Evolutionary conservation across 75 land plant genomes (phyloP), one percentile per base, ranked within the genome.

Genomic region (Pinus albicaulis): DNA sequence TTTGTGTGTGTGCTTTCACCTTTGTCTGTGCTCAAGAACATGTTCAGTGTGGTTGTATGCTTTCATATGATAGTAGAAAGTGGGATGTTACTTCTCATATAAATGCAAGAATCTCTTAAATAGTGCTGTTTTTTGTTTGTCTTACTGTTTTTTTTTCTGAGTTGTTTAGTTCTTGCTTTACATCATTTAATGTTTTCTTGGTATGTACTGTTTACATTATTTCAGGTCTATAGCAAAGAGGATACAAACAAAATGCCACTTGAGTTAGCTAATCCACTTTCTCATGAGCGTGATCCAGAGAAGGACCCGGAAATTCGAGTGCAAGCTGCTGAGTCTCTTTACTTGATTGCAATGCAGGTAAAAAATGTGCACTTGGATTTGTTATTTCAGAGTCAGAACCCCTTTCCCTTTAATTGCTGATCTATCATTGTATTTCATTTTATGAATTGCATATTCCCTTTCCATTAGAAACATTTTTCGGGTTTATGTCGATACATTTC

Each of bases 161-260:
- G 22, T 38, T 10, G 19, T 31, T 66, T 66, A 41, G 38, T 22
- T 66, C 71, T 19, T 55, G 17, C 14, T 72, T 12, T 22, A 72
- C 6, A 44, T 44, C 8, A 44, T 44, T 44, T 44, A 44, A 44
- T 44, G 48, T 44, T 44, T 44, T 7, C 48, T 5, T 41, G 44
- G 44, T 41, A 41, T 41, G 44, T 41, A 41, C 44, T 6, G 44
- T 5, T 41, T 12, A 23, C 28, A n/a, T 23, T 14, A 71, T 23
- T 55, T 23, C 89, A 91, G 92, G 83, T 80, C n/a, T 97, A 91
- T 71, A 83, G 71, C 57, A 85, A 91, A 78, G 80, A 89, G 63
- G 99, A 97, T 74, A 87, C 82, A 68, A 77, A 87, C 53, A 97
- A 97, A 77, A 97, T 97, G 98, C 99, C 99, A 1, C 84, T 76